Conservation (phyloP, 192 early-diverging fungal species). For the Allomyces macrogynus region DNA sequence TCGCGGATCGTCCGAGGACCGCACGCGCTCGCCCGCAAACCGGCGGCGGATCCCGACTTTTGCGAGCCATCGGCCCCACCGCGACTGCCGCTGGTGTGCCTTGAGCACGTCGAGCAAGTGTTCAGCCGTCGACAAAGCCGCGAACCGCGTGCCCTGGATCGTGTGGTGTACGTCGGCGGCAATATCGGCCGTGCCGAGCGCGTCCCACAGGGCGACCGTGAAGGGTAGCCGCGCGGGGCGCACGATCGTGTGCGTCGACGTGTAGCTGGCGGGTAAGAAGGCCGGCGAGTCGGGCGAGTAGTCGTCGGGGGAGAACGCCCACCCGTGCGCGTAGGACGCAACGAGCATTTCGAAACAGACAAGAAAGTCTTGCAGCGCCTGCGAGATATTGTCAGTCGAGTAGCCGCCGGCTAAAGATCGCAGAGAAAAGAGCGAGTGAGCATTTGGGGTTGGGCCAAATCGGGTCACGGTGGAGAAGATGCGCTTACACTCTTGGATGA, state of each 20-base stretch:
- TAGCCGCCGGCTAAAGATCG: conserved; percentile 15
- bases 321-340: conserved; percentile 58
- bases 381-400: conserved; percentile 47
- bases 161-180: not conserved
- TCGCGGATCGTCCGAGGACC: not conserved
- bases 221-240: not conserved
- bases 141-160: not conserved
- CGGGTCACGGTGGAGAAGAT: too few relatives aligned
- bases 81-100: not conserved
- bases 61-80: not conserved
- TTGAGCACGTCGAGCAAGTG: not conserved
- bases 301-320: conserved; percentile 14
- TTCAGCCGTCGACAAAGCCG: not conserved
- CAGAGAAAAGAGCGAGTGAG: conserved; percentile 1
- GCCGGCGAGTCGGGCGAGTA: not conserved
- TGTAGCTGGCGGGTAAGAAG: not conserved
- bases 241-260: not conserved
- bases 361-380: conserved; percentile 71
- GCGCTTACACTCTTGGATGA: conserved; percentile 45
- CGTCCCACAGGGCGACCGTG: not conserved
- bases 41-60: not conserved
- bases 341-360: conserved; percentile 80
- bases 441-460: conserved; percentile 2
- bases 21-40: not conserved
- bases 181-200: not conserved